Evolutionary conservation across 1,139 yeast genomes (phyloP).

Genomic region (Saccharomycopsis crataegensis): DNA sequence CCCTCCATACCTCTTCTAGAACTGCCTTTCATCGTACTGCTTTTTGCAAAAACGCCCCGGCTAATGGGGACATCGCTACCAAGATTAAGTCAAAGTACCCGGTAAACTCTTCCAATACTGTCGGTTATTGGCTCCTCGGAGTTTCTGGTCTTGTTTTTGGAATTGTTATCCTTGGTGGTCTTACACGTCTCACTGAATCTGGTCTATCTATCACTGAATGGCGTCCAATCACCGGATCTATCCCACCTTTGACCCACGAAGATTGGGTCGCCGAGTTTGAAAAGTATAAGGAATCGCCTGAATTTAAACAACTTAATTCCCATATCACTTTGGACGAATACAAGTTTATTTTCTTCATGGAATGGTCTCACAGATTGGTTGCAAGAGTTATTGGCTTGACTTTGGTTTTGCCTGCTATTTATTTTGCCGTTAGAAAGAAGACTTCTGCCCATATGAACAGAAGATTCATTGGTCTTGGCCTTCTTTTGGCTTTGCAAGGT

Average conservation of each 20-base stretch:
- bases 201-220: conserved; percentile 97
- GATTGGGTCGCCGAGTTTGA: conserved; percentile 85
- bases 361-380: conserved; percentile 92
- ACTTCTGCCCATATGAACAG: conserved; percentile 65
- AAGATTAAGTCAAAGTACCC: conserved; percentile 13
- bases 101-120: conserved; percentile 37
- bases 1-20: background rate
- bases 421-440: conserved; percentile 60
- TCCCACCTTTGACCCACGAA: conserved; percentile 73
- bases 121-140: conserved; percentile 89
- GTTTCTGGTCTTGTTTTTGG: conserved; percentile 89
- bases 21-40: background rate
- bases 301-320: conserved; percentile 80
- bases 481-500: conserved; percentile 85
- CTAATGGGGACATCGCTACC: background rate
- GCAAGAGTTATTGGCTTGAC: conserved; percentile 86
- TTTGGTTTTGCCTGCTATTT: conserved; percentile 77
- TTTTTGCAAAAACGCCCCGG: background rate
- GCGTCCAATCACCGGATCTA: conserved; percentile 94
- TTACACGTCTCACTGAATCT: conserved; percentile 90
- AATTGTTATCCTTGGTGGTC: conserved; percentile 93
- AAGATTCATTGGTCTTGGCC: conserved; percentile 65
- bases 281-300: conserved; percentile 83
- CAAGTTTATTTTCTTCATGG: conserved; percentile 93
- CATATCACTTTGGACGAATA: conserved; percentile 89